Percentiles rank a stretch among this genome's conserved stretches.
Conservation (phyloP, 2,329 filamentous ascomycete genomes). For the Phialemoniopsis sp. region DNA sequence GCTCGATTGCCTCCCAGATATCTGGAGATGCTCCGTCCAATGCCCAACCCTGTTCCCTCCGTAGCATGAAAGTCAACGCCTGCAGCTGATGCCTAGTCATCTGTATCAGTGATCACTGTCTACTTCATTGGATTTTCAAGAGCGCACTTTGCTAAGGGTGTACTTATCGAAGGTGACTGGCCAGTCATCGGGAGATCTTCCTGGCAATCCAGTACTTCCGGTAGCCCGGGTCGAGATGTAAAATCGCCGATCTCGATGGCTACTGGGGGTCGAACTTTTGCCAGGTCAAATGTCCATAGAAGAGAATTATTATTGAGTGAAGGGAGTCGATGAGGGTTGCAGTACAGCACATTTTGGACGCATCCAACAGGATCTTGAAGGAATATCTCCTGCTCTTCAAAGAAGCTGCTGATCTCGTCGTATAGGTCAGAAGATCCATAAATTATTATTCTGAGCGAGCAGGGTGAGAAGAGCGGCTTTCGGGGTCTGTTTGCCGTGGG, state of each 20-base stretch:
- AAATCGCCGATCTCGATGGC: not conserved
- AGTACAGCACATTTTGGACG: slow-evolving; percentile 20
- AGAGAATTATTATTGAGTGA: slow-evolving; percentile 5
- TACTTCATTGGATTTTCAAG: not conserved
- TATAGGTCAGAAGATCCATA: slow-evolving; percentile 21
- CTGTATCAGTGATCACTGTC: slow-evolving; percentile 3
- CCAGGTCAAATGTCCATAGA: slow-evolving; percentile 8
- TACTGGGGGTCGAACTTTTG: not conserved
- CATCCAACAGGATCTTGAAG: slow-evolving; percentile 26
- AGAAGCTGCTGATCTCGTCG: slow-evolving; percentile 21
- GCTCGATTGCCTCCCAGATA: slow-evolving; percentile 22
- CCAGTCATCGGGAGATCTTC: slow-evolving; percentile 19
- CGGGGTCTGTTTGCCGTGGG: too few relatives aligned
- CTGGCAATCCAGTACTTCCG: slow-evolving; percentile 17
- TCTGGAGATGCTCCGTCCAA: slow-evolving; percentile 18
- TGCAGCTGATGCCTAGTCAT: slow-evolving; percentile 34
- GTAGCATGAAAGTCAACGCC: slow-evolving; percentile 35
- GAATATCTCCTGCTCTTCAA: slow-evolving; percentile 22
- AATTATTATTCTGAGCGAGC: slow-evolving; percentile 17
- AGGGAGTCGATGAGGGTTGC: slow-evolving; percentile 29
- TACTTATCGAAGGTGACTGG: slow-evolving; percentile 18
- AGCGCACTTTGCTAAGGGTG: slow-evolving; percentile 16
- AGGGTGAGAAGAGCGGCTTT: not conserved
- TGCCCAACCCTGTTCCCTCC: slow-evolving; percentile 29
- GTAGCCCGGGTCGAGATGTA: slow-evolving; percentile 8